phyloP scores from a whole-genome alignment of 2,329 filamentous ascomycete genomes.

The Graphiopsis chlorocephala region DNA sequence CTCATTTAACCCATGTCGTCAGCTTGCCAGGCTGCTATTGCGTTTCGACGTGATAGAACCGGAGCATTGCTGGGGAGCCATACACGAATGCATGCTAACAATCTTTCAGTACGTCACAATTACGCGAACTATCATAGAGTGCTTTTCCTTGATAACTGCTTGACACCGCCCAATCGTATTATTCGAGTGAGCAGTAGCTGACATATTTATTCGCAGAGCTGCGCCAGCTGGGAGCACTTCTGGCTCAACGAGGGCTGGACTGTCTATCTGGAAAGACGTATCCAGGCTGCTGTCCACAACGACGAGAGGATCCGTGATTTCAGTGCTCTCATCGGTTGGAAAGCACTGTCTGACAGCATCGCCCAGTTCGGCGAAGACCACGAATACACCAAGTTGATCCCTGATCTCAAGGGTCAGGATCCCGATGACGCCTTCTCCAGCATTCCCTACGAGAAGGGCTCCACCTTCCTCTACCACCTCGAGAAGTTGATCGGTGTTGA shows the following conservation, averaged over 20 bases:
- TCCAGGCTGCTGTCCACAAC: conserved; percentile 69
- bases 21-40: neutral
- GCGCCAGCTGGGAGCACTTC: conserved; percentile 78
- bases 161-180: neutral
- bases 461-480: conserved; percentile 87
- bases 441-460: conserved; percentile 94
- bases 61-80: neutral
- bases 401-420: conserved; percentile 83
- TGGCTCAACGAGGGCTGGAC: conserved; percentile 82
- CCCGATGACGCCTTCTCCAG: conserved; percentile 94
- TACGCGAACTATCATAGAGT: neutral
- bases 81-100: neutral
- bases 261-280: conserved; percentile 85
- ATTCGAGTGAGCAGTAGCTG: neutral
- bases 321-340: conserved; percentile 94
- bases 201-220: conserved; percentile 45
- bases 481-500: conserved; percentile 79
- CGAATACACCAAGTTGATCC: conserved; percentile 87
- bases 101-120: neutral
- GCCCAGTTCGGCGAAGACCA: conserved; percentile 76
- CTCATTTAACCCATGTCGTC: neutral
- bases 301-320: conserved; percentile 87
- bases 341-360: conserved; percentile 77
- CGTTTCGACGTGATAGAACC: neutral
- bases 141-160: neutral